Base-by-base conservation (phyloP, 176 grass and related monocot species). In the Triticum urartu region DNA sequence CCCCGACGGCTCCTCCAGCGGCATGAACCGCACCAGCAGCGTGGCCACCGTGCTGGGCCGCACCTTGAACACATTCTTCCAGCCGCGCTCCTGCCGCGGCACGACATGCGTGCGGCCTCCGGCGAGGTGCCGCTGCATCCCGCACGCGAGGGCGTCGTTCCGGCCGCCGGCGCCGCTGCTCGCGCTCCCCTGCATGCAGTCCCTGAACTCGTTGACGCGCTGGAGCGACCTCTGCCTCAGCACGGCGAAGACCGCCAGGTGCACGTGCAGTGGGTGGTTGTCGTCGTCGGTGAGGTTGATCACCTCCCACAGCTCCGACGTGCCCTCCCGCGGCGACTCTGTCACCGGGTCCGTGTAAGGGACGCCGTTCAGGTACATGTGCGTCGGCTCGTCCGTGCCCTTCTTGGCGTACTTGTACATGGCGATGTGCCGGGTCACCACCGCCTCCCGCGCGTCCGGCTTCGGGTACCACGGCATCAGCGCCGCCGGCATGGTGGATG, bases 1-100 rank as follows among this genome's bases (percentile, higher is more conserved):
- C 2, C 45, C 86, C 4, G 66, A 45, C 43, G 10, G 12, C 58
- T 69, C 24, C 32, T 26, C n/a, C 56, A 98, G 85, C 25, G 88
- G 93, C 68, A 48, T 89, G 87, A 98, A 98, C 18, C 89, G 72
- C 68, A 95, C 91, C 45, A 98, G 79, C 38, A 98, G 40, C 78
- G 39, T 89, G 20, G 91, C 88, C 69, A 94, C 86, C 64, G 13
- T 81, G 35, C 91, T 69, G 4, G 91, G 93, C 34, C 61, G 50
- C 70, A 98, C 78, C 90, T 98, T 98, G 84, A 94, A 90, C 38
- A 98, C 95, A 87, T 98, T 98, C 87, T 98, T 98, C 95, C 93
- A 98, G 18, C 89, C 91, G 12, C 86, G 84, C 59, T 98, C 95
- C 42, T 95, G 85, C 79, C 6, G 18, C 26, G 86, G 84, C 72